These are phyloP conservation scores for Spathaspora hagerdaliae DNA, from an alignment of 805 yeast species.

Conservation along the genomic window DNA sequence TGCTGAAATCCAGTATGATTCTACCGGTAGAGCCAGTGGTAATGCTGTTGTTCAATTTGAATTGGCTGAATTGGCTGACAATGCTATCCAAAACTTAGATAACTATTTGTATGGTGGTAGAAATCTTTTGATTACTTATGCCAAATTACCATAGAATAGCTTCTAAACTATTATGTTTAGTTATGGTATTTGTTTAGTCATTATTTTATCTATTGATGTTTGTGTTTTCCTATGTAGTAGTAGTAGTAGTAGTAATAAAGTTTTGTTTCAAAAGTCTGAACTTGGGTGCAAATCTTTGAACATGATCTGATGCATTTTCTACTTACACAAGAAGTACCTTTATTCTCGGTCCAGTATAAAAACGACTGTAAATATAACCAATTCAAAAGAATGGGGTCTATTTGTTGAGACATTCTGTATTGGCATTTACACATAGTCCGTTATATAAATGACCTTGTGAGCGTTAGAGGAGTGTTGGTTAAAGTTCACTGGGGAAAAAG, in stretches of 20 bases:
- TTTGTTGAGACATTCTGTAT: too few species aligned
- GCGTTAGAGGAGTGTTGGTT: too few species aligned
- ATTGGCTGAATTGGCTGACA: conserved; percentile 61
- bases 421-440: too few species aligned
- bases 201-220: neutral
- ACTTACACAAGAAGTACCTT: neutral
- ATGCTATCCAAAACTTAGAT: conserved; percentile 70
- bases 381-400: too few species aligned
- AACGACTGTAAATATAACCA: too few species aligned
- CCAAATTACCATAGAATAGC: conserved; percentile 25
- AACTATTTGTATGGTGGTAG: conserved; percentile 85
- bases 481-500: too few species aligned
- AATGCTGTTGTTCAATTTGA: conserved; percentile 81
- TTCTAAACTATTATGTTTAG: neutral
- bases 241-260: too few species aligned
- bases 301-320: neutral
- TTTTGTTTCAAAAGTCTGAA: too few species aligned
- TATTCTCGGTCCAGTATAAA: too few species aligned
- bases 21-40: conserved; percentile 71
- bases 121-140: conserved; percentile 65
- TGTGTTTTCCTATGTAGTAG: too few species aligned
- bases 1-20: conserved; percentile 68
- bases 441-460: too few species aligned
- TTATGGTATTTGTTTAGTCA: neutral
- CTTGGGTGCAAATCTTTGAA: neutral